Evolutionary conservation across 164 flowering plant genomes (phyloP).

Genomic region (Nymphaea colorata): DNA sequence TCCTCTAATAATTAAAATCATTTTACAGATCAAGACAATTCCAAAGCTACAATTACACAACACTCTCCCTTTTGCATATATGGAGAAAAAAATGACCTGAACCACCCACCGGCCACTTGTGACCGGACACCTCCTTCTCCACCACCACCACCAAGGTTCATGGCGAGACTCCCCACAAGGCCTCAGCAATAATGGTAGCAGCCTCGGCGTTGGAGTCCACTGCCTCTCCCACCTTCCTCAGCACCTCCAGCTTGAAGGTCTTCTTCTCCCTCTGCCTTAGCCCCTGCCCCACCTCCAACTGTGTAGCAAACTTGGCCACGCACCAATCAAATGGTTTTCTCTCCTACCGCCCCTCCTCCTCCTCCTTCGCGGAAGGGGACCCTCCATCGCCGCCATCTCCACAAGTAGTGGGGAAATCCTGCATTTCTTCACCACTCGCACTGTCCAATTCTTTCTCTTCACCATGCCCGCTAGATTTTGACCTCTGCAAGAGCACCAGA

Average conservation of each 20-base stretch:
- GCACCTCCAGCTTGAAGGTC: constrained; percentile 42
- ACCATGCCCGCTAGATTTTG: constrained; percentile 32
- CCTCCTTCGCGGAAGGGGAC: neutral
- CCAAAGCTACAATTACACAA: too few relatives aligned
- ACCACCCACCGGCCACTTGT: too few relatives aligned
- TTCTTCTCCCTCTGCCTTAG: constrained; percentile 59
- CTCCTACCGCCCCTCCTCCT: constrained; percentile 19
- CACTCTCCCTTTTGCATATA: too few relatives aligned
- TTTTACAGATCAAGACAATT: too few relatives aligned
- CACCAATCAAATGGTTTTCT: constrained; percentile 47
- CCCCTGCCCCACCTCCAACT: constrained; percentile 61
- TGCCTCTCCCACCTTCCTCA: constrained; percentile 39
- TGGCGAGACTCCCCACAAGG: constrained; percentile 60
- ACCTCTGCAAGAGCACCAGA: constrained; percentile 49
- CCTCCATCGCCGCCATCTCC: neutral
- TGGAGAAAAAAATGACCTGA: too few relatives aligned
- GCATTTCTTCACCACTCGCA: neutral
- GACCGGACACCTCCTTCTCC: too few relatives aligned
- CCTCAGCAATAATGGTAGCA: constrained; percentile 58
- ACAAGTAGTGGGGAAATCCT: too few relatives aligned
- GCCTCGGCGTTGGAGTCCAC: constrained; percentile 38
- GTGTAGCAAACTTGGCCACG: constrained; percentile 58
- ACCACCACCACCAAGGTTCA: too few relatives aligned
- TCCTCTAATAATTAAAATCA: too few relatives aligned
- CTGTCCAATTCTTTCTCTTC: neutral